Evolutionary conservation across 2,329 filamentous ascomycete genomes (phyloP), one percentile per base, ranked within the genome.

Genomic region (Colletotrichum orbiculare): DNA sequence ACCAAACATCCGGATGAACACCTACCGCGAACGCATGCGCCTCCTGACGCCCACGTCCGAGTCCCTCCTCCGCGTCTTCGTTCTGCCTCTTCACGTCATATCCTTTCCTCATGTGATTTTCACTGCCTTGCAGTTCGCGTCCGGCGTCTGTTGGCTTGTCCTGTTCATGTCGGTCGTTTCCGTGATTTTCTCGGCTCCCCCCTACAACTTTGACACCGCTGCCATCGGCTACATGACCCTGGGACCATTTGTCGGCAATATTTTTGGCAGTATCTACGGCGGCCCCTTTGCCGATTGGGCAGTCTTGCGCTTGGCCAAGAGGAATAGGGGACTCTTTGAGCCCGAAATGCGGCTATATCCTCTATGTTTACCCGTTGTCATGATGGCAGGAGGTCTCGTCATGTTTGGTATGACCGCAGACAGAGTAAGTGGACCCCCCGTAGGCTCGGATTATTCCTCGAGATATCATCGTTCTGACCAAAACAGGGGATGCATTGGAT

Each of bases 271-370:
- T 0, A 35, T 78, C 2, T 75, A 78, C 25, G 78, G 77, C 2
- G 77, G 77, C 0, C 72, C 75, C 2, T 47, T 81, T 2, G 77
- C 77, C 2, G 80, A 82, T 61, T 71, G 71, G 67, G 75, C 73
- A 0, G 77, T 80, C 39, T 39, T 79, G 8, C 72, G 71, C 54
- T 72, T 79, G 11, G 71, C 80, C 0, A 72, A 70, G 15, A 70
- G 74, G 1, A 80, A 80, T 7, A 72, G 72, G 2, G 79, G 78
- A 7, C 73, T 78, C 11, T 81, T 78, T 53, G 79, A 82, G 66
- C 78, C 80, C 0, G 80, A 82, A 55, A 81, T 80, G 74, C 74
- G 79, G 2, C 67, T 82, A 6, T 80, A 71, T 46, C 67, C 68
- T 11, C 61, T 70, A 0, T 54, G 73, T 6, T 63, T 72, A 3